Evolutionary conservation across 306 rosid species (phyloP).

Genomic region (Myrica gale): DNA sequence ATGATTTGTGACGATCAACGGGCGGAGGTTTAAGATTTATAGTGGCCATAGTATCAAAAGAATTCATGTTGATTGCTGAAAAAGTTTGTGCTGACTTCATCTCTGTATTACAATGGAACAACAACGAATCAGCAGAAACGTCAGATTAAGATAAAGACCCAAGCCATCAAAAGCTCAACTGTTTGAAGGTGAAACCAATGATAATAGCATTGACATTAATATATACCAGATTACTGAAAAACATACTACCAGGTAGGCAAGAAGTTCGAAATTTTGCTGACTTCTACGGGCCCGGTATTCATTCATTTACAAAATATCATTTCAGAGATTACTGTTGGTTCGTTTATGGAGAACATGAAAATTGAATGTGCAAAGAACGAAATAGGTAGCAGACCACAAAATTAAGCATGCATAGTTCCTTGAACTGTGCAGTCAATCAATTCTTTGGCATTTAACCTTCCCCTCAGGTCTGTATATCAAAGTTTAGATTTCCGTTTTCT

Average conservation of each 20-base stretch:
- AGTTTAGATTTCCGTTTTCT: neutral
- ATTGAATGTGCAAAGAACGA: neutral
- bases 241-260: slow-evolving; percentile 9
- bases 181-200: slow-evolving; percentile 3
- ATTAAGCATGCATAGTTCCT: slow-evolving; percentile 6
- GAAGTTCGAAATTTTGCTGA: slow-evolving; percentile 1
- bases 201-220: slow-evolving; percentile 8
- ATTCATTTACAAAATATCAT: neutral
- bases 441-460: slow-evolving; percentile 10
- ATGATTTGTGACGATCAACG: slow-evolving; percentile 77
- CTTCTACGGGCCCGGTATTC: neutral
- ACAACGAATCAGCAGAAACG: neutral
- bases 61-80: slow-evolving; percentile 44
- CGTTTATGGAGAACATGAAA: neutral
- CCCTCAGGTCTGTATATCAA: neutral
- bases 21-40: slow-evolving; percentile 93
- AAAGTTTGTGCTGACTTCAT: slow-evolving; percentile 61
- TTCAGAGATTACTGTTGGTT: no score
- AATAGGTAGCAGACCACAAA: neutral
- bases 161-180: slow-evolving; percentile 1
- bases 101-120: slow-evolving; percentile 49
- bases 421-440: slow-evolving; percentile 5
- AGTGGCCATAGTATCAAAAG: slow-evolving; percentile 53
- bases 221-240: slow-evolving; percentile 17
- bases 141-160: neutral